A percentile compares a stretch with the other conserved stretches of the same genome.
phyloP scores from a whole-genome alignment of 2,329 filamentous ascomycete species.

The Colletotrichum lupini region DNA sequence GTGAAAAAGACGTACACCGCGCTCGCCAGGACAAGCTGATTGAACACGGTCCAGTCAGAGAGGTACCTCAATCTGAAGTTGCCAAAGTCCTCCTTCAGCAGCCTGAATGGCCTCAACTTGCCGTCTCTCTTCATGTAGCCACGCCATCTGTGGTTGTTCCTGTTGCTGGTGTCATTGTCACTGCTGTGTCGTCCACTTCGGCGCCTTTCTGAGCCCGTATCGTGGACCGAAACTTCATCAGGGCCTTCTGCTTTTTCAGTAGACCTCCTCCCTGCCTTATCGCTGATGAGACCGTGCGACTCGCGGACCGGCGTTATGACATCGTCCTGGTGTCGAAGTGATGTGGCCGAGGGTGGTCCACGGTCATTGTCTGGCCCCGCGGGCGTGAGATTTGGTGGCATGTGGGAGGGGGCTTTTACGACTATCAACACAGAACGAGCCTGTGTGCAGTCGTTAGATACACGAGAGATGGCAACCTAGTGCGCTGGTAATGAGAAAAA shows the following conservation, averaged over 20 bases:
- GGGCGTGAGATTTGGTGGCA: neutral
- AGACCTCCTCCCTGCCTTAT: no score
- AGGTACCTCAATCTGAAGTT: constrained; percentile 59
- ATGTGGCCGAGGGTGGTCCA: neutral
- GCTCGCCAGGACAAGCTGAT: constrained; percentile 72
- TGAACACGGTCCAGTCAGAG: constrained; percentile 69
- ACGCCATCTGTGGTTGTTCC: constrained; percentile 9
- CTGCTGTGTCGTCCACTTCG: neutral
- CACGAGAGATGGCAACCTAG: neutral
- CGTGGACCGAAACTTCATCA: neutral
- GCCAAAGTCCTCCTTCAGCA: constrained; percentile 59
- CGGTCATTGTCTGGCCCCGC: neutral
- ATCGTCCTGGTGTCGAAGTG: neutral
- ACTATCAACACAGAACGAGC: neutral
- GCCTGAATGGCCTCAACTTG: constrained; percentile 62
- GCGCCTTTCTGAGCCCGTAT: neutral
- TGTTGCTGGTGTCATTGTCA: neutral
- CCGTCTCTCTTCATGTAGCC: constrained; percentile 49
- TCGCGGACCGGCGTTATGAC: constrained; percentile 5
- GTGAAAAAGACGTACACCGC: constrained; percentile 76
- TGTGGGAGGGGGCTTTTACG: neutral
- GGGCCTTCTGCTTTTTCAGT: neutral
- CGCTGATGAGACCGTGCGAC: neutral
- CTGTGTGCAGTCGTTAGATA: neutral
- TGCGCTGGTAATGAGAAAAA: neutral